Percentiles rank a stretch among this genome's conserved stretches.
Conservation (phyloP, 257 asterid genomes). For the Agastache rugosa region DNA sequence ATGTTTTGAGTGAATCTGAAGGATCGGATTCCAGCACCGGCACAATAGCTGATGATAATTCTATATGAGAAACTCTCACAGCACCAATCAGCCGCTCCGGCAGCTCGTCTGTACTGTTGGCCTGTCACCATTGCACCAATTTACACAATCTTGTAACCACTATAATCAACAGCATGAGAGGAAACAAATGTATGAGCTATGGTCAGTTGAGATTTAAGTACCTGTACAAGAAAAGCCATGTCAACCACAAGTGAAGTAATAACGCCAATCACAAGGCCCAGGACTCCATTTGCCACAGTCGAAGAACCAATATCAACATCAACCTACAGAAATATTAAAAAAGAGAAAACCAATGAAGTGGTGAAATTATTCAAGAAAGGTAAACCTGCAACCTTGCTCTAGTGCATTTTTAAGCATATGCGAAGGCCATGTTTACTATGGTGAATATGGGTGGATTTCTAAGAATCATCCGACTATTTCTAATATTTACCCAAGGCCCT, state of each 20-base stretch:
- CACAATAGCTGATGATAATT: conserved; percentile 57
- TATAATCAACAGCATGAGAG: background rate
- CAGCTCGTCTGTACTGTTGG: conserved; percentile 57
- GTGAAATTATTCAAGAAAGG: conserved; percentile 27
- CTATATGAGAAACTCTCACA: conserved; percentile 63
- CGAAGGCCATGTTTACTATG: background rate
- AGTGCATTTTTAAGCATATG: conserved; percentile 18
- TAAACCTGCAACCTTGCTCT: conserved; percentile 16
- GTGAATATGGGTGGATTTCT: background rate
- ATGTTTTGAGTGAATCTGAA: conserved; percentile 41
- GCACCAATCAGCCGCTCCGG: conserved; percentile 73
- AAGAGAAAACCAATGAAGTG: background rate
- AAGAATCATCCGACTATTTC: background rate
- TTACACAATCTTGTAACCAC: conserved; percentile 9
- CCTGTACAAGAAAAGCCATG: conserved; percentile 99
- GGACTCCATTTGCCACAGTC: conserved; percentile 96
- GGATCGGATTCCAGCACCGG: conserved; percentile 53
- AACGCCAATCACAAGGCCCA: conserved; percentile 96
- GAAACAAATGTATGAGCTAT: conserved; percentile 18
- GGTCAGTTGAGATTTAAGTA: conserved; percentile 39
- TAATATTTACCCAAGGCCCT: background rate
- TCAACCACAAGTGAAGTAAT: conserved; percentile 91
- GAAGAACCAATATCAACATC: conserved; percentile 98
- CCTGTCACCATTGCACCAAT: conserved; percentile 44
- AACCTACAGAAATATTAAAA: conserved; percentile 57